Base-by-base conservation (phyloP, 2,329 filamentous ascomycete species). In the Epicoccum nigrum region DNA sequence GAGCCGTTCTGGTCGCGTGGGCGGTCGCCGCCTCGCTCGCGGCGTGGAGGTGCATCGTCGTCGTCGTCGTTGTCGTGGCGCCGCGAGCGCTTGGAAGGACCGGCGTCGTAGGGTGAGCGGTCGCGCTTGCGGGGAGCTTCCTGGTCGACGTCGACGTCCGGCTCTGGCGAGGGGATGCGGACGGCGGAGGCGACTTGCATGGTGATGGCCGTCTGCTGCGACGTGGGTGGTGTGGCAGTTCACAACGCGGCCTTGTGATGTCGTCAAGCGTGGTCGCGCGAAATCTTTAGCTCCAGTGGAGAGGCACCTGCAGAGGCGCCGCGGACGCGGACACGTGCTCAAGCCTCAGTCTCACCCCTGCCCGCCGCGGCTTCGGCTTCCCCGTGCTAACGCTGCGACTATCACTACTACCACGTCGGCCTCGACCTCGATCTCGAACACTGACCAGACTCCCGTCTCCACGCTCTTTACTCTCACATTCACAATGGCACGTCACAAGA, bases 1-100 rank as follows among this genome's bases (percentile, higher is more conserved):
- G 4, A 19, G 20, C 19, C 42, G 20, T 54, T 56, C 13, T 54
- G 33, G 4, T 59, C 56, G 35, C 60, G 60, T 91, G 90, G 32
- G 31, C 48, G 48, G 86, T 86, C 19, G 87, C 90, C 75, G 92
- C 87, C 72, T 91, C 91, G 65, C 89, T 91, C 3, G 76, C 74
- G 74, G 47, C 78, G 74, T 2, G 45, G 38, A 25, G 51, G 41
- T 28, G 77, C 75, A 45, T 71, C 68, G 16, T 80, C 77, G 2
- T 57, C 55, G 19, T 56, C 58, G 31, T 54, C 55, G 19, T 56
- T 56, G 31, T 54, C 66, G 45, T 63, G 56, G 33, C 52, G 56
- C 41, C 63, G 53, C 77, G 75, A 62, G 74, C 73, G 60, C 59
- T 73, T 65, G 31, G 69, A 69, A 13, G 73, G 61, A 49, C 63